Percentiles rank a stretch among this genome's conserved stretches.
Evolutionary conservation across 768 basidiomycete species (phyloP).

Genomic region (Chiua virens): DNA sequence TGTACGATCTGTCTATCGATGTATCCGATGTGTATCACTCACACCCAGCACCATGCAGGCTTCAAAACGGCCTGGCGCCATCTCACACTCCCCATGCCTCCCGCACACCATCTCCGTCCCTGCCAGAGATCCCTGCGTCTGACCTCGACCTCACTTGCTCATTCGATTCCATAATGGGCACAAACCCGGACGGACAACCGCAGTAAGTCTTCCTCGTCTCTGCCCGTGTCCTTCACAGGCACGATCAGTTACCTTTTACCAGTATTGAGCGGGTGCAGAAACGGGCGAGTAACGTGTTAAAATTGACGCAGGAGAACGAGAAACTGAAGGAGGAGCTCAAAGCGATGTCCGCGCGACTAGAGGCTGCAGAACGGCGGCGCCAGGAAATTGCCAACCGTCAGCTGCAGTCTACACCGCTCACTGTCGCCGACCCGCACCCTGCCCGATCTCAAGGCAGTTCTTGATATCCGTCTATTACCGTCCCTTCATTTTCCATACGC

Average conservation of each 20-base stretch:
- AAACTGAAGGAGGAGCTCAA: slow-evolving; percentile 73
- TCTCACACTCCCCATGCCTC: slow-evolving; percentile 13
- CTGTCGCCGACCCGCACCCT: slow-evolving; percentile 14
- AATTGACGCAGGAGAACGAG: slow-evolving; percentile 76
- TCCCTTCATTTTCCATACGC: slow-evolving; percentile 18
- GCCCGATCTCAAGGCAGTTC: slow-evolving; percentile 15
- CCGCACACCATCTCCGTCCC: slow-evolving; percentile 34
- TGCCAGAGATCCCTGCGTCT: slow-evolving; percentile 54
- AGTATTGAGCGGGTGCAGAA: slow-evolving; percentile 51
- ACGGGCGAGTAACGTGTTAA: slow-evolving; percentile 75
- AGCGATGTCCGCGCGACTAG: slow-evolving; percentile 72
- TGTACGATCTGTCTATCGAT: slow-evolving; percentile 20
- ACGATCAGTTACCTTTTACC: slow-evolving; percentile 33
- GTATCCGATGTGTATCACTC: slow-evolving; percentile 14
- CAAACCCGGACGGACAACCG: slow-evolving; percentile 20
- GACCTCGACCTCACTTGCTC: slow-evolving; percentile 47
- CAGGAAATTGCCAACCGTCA: slow-evolving; percentile 44
- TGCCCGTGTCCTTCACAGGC: slow-evolving; percentile 21
- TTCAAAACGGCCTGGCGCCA: slow-evolving; percentile 19
- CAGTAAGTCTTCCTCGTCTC: slow-evolving; percentile 47
- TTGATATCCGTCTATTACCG: slow-evolving; percentile 32
- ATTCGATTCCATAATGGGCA: slow-evolving; percentile 42
- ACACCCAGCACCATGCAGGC: slow-evolving; percentile 20
- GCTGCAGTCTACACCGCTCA: slow-evolving; percentile 5
- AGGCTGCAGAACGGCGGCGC: slow-evolving; percentile 69